A percentile compares a stretch with the other conserved stretches of the same genome.
Conservation (phyloP, 2,329 filamentous ascomycete species). For the Aspergillus melleus region DNA sequence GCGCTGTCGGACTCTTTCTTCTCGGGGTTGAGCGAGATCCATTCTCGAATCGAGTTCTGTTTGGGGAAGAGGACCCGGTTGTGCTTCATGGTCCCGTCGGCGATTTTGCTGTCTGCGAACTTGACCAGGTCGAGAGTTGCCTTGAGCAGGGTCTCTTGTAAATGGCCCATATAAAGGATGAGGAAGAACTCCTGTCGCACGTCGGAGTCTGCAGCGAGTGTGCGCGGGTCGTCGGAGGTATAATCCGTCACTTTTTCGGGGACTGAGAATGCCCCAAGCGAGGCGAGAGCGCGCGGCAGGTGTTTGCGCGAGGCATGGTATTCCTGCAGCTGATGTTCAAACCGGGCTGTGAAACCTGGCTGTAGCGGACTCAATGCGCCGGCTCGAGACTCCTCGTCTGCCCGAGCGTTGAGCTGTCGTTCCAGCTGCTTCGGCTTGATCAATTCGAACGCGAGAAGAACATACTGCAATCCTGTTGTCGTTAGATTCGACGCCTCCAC, state of each 20-base stretch:
- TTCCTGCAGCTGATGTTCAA: slow-evolving; percentile 52
- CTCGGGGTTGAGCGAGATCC: slow-evolving; percentile 38
- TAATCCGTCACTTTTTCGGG: slow-evolving; percentile 37
- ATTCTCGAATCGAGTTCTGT: slow-evolving; percentile 61
- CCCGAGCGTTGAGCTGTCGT: slow-evolving; percentile 36
- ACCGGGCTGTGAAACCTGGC: slow-evolving; percentile 52
- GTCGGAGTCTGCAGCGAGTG: slow-evolving; percentile 25
- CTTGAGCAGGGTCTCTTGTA: slow-evolving; percentile 59
- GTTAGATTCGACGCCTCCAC: slow-evolving; percentile 63
- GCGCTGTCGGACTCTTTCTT: slow-evolving; percentile 8
- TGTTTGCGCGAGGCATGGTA: slow-evolving; percentile 56
- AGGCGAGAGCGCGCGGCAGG: slow-evolving; percentile 49
- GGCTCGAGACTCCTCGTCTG: slow-evolving; percentile 53
- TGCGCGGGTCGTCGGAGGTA: slow-evolving; percentile 13
- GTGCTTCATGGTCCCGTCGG: slow-evolving; percentile 63
- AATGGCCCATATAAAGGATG: slow-evolving; percentile 62
- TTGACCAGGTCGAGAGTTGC: slow-evolving; percentile 62
- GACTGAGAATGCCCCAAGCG: slow-evolving; percentile 26
- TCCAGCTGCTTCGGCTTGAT: slow-evolving; percentile 25
- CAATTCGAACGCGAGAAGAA: slow-evolving; percentile 53
- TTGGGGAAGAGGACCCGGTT: slow-evolving; percentile 64
- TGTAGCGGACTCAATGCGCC: slow-evolving; percentile 57
- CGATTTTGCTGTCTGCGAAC: slow-evolving; percentile 64
- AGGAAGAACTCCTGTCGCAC: slow-evolving; percentile 63
- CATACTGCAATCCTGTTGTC: slow-evolving; percentile 63